Evolutionary conservation across 2,329 filamentous ascomycete genomes (phyloP).

Genomic region (Gaeumannomyces sp.): DNA sequence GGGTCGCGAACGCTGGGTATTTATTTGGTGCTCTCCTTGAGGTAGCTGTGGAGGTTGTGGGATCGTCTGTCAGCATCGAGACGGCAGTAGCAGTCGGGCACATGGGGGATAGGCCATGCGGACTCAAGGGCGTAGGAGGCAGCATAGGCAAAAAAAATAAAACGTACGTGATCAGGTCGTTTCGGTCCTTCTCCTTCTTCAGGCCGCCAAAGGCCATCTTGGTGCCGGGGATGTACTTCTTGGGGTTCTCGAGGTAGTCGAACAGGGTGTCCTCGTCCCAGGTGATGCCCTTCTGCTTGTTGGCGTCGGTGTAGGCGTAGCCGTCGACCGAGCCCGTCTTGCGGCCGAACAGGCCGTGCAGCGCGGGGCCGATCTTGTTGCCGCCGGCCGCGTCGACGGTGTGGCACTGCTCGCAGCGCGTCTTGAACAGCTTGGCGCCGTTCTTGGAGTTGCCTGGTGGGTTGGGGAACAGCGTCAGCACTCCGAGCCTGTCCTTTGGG

Average conservation of each 20-base stretch:
- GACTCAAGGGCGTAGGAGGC: neutral
- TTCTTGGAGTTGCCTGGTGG: conserved; percentile 79
- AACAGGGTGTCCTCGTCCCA: conserved; percentile 92
- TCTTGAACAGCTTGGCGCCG: conserved; percentile 99
- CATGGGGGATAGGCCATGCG: no score
- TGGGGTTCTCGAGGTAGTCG: conserved; percentile 99
- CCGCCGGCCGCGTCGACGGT: conserved; percentile 82
- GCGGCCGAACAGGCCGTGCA: conserved; percentile 96
- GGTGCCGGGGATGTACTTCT: conserved; percentile 99
- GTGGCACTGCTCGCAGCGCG: conserved; percentile 97
- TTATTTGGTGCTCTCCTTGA: conserved; percentile 66
- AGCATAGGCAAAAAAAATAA: neutral
- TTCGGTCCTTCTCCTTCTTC: conserved; percentile 99
- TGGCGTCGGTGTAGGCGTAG: conserved; percentile 98
- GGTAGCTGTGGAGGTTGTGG: conserved; percentile 42
- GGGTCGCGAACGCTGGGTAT: neutral
- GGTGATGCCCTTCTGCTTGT: conserved; percentile 90
- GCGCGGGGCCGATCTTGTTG: conserved; percentile 97
- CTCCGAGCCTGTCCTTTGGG: neutral
- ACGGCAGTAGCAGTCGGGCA: conserved; percentile 6
- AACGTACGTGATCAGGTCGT: conserved; percentile 93
- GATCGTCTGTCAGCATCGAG: neutral
- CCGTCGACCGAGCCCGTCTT: conserved; percentile 87
- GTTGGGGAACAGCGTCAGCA: neutral
- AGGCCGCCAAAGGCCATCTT: conserved; percentile 99